Percentiles rank a stretch among this genome's conserved stretches.
Conservation (phyloP, 192 early-diverging fungal genomes). For the Chytriomyces sp. region DNA sequence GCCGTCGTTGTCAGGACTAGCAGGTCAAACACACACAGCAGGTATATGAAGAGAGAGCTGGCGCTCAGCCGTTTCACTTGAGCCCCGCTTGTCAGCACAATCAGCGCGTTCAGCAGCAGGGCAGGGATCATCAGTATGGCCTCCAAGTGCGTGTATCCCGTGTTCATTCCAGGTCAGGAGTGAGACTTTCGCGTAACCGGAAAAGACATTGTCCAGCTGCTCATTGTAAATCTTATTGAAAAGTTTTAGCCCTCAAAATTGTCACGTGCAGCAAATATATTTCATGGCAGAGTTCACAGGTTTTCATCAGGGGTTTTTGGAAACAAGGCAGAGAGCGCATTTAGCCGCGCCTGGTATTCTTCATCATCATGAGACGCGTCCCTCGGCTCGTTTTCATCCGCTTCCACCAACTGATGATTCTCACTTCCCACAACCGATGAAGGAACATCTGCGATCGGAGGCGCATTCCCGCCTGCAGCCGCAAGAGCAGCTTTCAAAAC, state of each 20-base stretch:
- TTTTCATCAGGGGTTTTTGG: background rate
- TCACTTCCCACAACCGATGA: background rate
- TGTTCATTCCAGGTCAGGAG: too few relatives aligned
- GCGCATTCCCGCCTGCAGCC: constrained; percentile 2
- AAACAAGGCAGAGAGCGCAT: constrained; percentile 17
- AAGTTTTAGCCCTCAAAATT: too few relatives aligned
- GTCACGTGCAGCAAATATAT: too few relatives aligned
- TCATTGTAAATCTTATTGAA: too few relatives aligned
- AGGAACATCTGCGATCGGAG: constrained; percentile 16
- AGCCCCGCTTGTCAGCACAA: too few relatives aligned
- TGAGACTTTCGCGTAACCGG: too few relatives aligned
- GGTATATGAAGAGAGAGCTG: too few relatives aligned
- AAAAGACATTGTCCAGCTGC: too few relatives aligned
- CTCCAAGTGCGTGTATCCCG: too few relatives aligned
- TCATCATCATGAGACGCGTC: background rate
- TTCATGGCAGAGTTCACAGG: background rate
- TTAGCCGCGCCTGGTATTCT: constrained; percentile 11
- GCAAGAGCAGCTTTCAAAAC: background rate
- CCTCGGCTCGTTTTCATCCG: background rate
- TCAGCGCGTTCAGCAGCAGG: too few relatives aligned
- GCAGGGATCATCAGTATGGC: too few relatives aligned
- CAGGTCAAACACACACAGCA: background rate
- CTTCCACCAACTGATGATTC: background rate
- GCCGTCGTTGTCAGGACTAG: background rate
- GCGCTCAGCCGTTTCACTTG: too few relatives aligned